phyloP scores from a whole-genome alignment of 2,329 filamentous ascomycete species.

The Claviceps arundinis region DNA sequence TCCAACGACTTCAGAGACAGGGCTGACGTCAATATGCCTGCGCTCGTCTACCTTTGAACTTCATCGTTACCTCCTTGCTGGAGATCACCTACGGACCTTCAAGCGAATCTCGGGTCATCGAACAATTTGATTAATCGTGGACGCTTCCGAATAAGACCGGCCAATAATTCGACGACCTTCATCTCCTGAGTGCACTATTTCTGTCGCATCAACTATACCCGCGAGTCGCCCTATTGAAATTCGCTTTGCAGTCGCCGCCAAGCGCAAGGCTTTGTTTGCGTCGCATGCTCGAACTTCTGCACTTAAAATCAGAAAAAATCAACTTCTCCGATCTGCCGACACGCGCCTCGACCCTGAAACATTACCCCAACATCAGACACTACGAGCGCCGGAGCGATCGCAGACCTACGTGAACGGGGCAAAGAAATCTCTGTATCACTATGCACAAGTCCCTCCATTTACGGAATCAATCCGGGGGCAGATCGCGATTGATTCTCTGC shows the following conservation, averaged over 20 bases:
- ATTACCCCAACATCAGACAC: background rate
- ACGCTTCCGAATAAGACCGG: background rate
- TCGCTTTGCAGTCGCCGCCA: background rate
- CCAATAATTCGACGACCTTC: background rate
- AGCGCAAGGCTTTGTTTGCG: background rate
- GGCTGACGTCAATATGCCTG: constrained; percentile 5
- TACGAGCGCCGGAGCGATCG: background rate
- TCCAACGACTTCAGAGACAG: background rate
- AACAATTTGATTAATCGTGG: background rate
- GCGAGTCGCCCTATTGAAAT: background rate
- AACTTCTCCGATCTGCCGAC: background rate
- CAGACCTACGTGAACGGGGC: background rate
- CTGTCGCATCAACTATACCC: background rate
- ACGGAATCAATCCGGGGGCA: constrained; percentile 4
- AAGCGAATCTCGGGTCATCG: background rate
- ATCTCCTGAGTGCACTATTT: background rate
- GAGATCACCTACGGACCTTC: background rate
- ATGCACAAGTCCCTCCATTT: constrained; percentile 5
- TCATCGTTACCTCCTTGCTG: background rate
- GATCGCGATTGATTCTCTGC: constrained; percentile 5
- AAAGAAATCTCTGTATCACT: background rate
- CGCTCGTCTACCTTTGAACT: background rate
- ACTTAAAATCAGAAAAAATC: background rate
- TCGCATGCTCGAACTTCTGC: background rate
- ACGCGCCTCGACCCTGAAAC: background rate